A percentile compares a stretch with the other conserved stretches of the same genome.
Conservation (phyloP, 768 basidiomycete species). For the Russula earlei region DNA sequence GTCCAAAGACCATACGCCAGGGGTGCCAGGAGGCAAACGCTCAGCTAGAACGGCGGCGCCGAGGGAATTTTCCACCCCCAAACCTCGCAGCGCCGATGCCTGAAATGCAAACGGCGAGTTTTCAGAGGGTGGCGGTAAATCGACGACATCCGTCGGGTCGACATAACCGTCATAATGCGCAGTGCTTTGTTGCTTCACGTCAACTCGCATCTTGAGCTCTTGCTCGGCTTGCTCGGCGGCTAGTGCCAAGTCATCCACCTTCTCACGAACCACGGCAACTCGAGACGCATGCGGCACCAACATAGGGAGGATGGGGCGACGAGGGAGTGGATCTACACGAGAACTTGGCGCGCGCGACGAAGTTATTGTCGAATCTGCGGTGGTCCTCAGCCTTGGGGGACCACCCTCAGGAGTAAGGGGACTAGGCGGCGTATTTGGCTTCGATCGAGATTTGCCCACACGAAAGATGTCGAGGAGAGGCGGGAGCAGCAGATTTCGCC, state of each 20-base stretch:
- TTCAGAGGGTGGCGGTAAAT: conserved; percentile 61
- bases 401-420: conserved; percentile 30
- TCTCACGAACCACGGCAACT: conserved; percentile 79
- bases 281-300: conserved; percentile 22
- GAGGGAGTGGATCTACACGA: conserved; percentile 17
- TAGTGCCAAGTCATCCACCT: conserved; percentile 56
- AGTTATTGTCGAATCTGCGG: conserved; percentile 19
- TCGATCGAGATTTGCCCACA: conserved; percentile 56
- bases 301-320: conserved; percentile 19
- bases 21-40: conserved; percentile 53
- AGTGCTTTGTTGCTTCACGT: conserved; percentile 36
- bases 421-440: conserved; percentile 40
- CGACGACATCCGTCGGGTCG: conserved; percentile 79
- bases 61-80: conserved; percentile 66
- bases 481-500: conserved; percentile 38
- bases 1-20: conserved; percentile 47
- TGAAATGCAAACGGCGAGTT: conserved; percentile 68
- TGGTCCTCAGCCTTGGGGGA: conserved; percentile 19
- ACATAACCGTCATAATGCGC: conserved; percentile 48
- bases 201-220: conserved; percentile 51
- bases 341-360: conserved; percentile 16
- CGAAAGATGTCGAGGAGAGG: conserved; percentile 67
- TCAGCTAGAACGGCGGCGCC: conserved; percentile 72
- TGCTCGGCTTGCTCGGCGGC: conserved; percentile 72
- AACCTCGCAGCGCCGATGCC: conserved; percentile 60